Base-by-base conservation (phyloP, 768 basidiomycete genomes). In the Auricularia cornea region DNA sequence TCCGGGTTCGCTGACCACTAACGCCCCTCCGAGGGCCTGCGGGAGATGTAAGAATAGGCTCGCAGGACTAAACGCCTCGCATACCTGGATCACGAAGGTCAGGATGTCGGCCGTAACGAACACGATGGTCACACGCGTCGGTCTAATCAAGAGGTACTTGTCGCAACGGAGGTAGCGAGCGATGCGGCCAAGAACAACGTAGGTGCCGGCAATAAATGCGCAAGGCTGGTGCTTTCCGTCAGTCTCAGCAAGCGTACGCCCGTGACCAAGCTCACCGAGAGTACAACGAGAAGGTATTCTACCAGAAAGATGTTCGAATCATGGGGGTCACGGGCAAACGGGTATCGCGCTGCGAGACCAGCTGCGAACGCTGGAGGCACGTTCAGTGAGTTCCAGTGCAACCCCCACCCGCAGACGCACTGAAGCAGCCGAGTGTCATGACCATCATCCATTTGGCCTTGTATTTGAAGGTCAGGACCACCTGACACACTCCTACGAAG, bases 191-290 rank as follows among this genome's bases (percentile, higher is more conserved):
- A 90, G 79, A n/a, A 89, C 77, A 62, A 88, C 74, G 68, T 90
- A 90, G 68, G 85, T 80, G 14, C 84, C 80, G 3, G 85, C 85
- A 65, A 87, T 85, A 73, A 90, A 90, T 31, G 86, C 88, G 69
- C 89, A 90, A 3, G 88, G 88, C 84, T 86, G 20, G 44, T 20
- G 28, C n/a, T 32, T 59, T 48, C 44, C 11, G 11, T 30, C 31
- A 66, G 32, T 14, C 48, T 51, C 30, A 60, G 16, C 40, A 32
- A 10, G n/a, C 40, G 26, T n/a, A 10, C 5, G 29, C 4, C 3
- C 32, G 26, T 23, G 71, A 23, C 71, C n/a, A n/a, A n/a, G n/a
- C 79, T 62, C 63, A 83, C 85, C 3, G 84, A 83, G 56, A 87
- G 77, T 8, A 84, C 84, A 64, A 86, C 79, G 68, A 87, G 79